Evolutionary conservation across 345 rosid species (phyloP).

Genomic region (Abelmoschus esculentus): DNA sequence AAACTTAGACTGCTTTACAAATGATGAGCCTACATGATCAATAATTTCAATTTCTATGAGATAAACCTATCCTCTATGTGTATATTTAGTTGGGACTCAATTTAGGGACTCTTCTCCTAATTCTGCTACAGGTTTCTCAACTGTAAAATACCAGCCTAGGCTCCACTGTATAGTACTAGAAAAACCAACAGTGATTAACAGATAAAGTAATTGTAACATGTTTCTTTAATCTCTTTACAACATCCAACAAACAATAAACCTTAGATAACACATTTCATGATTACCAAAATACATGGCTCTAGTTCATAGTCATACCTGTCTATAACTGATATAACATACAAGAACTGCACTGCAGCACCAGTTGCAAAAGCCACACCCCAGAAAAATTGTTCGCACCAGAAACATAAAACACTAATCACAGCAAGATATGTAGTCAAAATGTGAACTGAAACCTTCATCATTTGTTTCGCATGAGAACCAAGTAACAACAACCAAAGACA

Average conservation of each 20-base stretch:
- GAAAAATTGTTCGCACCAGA: conserved; percentile 71
- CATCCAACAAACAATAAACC: neutral
- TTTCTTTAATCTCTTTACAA: neutral
- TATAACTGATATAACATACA: conserved; percentile 89
- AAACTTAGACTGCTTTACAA: neutral
- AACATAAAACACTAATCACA: conserved; percentile 80
- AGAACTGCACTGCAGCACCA: conserved; percentile 81
- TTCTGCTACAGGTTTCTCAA: neutral
- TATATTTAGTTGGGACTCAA: neutral
- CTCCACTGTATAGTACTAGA: neutral
- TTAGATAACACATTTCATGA: neutral
- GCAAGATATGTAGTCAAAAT: conserved; percentile 86
- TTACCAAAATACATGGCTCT: neutral
- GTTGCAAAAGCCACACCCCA: conserved; percentile 79
- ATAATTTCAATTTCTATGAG: neutral
- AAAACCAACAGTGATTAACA: neutral
- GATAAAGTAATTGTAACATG: neutral
- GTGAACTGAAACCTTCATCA: conserved; percentile 89
- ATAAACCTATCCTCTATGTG: neutral
- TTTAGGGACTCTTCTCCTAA: neutral
- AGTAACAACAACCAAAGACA: conserved; percentile 74
- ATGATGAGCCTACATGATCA: neutral
- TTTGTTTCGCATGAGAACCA: conserved; percentile 65
- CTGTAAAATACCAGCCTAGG: neutral
- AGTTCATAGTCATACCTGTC: conserved; percentile 75